These are phyloP conservation scores for Saturnispora hagleri DNA, from an alignment of 805 yeast genomes.

Conservation along the genomic window DNA sequence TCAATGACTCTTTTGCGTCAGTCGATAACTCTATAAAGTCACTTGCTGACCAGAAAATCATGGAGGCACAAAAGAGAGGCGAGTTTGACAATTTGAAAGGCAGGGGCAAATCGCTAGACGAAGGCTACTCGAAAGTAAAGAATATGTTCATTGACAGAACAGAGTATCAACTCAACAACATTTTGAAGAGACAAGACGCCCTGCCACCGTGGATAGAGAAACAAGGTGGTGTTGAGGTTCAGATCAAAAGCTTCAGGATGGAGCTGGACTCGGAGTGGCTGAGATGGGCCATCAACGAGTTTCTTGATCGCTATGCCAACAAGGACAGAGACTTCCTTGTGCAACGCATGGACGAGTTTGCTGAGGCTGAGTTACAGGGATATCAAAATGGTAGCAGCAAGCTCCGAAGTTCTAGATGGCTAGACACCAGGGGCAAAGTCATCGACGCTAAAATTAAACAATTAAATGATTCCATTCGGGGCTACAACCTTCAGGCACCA, in stretches of 20 bases:
- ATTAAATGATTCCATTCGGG: slow-evolving; percentile 42
- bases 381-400: not conserved
- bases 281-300: slow-evolving; percentile 22
- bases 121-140: slow-evolving; percentile 28
- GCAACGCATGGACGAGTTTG: slow-evolving; percentile 12
- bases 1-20: slow-evolving; percentile 33
- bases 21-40: slow-evolving; percentile 48
- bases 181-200: slow-evolving; percentile 65
- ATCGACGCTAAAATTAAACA: slow-evolving; percentile 29
- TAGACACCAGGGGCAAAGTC: slow-evolving; percentile 23
- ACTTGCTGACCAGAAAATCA: slow-evolving; percentile 67
- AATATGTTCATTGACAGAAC: slow-evolving; percentile 56
- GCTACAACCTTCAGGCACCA: slow-evolving; percentile 60
- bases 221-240: slow-evolving; percentile 46
- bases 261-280: slow-evolving; percentile 36
- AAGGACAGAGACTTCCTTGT: slow-evolving; percentile 14
- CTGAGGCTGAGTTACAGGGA: slow-evolving; percentile 16
- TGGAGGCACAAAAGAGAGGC: slow-evolving; percentile 64
- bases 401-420: slow-evolving; percentile 31
- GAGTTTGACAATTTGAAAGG: slow-evolving; percentile 47
- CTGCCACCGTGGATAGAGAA: slow-evolving; percentile 88
- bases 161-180: slow-evolving; percentile 72
- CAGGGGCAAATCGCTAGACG: slow-evolving; percentile 53
- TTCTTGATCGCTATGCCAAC: slow-evolving; percentile 22
- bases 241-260: slow-evolving; percentile 38